Evolutionary conservation across 805 yeast genomes (phyloP), one percentile per base, ranked within the genome.

Genomic region (Ogataea parapolymorpha): DNA sequence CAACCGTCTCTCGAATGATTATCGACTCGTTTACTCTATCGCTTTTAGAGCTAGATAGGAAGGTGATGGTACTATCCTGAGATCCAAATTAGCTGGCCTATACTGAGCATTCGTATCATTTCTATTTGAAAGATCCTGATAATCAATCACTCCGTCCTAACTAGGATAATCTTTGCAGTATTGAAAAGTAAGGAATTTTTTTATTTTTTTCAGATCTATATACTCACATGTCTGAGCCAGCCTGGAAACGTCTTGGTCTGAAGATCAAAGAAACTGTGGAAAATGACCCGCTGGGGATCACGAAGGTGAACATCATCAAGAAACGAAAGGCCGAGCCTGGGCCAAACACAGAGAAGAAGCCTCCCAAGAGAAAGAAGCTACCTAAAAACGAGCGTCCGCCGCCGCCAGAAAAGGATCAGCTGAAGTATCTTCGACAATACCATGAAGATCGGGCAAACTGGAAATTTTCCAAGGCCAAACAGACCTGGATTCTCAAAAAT

Each of bases 391-490:
- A 83, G 54, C 72, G 87, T 39, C 68, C 70, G 1, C 81, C 87
- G 1, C 85, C 88, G 1, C 89, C 88, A 25, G 91, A 82, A 49
- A 79, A 75, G 47, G 95, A 85, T 53, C 93, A 85, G 58, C 67
- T 82, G 26, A 75, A 66, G 0, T 85, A 85, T 55, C 62, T 85
- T 51, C 71, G 75, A 42, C 80, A 74, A 39, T 86, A 71, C 54
- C 58, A 65, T 4, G 70, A 72, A 10, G 86, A 82, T 47, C 66
- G 62, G 44, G 76, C 65, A 0, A 69, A 72, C 44, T 86, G 95
- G 95, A 86, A 86, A 66, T 86, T 86, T 60, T 81, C 88, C 44
- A 86, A 86, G 55, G 90, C 82, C 67, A 85, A 86, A 49, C 95
- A 86, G 62, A 85, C 85, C 56, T 86, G 95, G 95, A 71, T 86